Conservation (phyloP, 495 filamentous ascomycete species). For the Cenococcum geophilum region DNA sequence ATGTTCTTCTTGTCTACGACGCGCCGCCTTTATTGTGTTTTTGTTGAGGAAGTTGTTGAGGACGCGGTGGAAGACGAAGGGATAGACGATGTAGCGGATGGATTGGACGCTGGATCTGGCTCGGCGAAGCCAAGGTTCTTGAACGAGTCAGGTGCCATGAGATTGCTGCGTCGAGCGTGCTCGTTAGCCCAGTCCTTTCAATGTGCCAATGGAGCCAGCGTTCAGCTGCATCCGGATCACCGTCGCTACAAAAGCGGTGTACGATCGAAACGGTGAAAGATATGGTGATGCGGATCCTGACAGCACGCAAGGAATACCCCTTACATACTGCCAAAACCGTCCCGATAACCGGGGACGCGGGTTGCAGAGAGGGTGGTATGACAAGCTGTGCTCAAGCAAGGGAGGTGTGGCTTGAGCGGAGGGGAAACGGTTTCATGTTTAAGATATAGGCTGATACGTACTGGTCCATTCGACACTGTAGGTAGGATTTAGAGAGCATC, state of each 20-base stretch:
- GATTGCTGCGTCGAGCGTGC: conserved; percentile 54
- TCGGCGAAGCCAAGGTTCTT: conserved; percentile 81
- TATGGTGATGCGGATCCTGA: conserved; percentile 23
- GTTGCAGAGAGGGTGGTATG: background rate
- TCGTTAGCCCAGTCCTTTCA: conserved; percentile 9
- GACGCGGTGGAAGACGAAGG: background rate
- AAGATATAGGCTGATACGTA: conserved; percentile 44
- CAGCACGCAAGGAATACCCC: conserved; percentile 12
- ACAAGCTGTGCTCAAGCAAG: conserved; percentile 17
- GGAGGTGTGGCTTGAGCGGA: conserved; percentile 5
- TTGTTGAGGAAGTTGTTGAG: conserved; percentile 21
- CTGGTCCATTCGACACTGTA: conserved; percentile 92
- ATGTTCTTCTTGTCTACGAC: conserved; percentile 10
- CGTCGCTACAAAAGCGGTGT: no score
- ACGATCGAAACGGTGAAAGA: no score
- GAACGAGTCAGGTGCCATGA: conserved; percentile 92
- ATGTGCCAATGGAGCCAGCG: conserved; percentile 12
- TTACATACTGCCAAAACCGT: background rate
- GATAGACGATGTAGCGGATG: conserved; percentile 6
- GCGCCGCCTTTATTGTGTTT: conserved; percentile 14
- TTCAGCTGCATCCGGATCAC: conserved; percentile 10
- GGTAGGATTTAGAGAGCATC: conserved; percentile 75
- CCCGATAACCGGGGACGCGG: conserved; percentile 11
- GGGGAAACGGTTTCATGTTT: conserved; percentile 1
- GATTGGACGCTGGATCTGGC: conserved; percentile 27